phyloP scores from a whole-genome alignment of 371 early-diverging fungal species.

The Mucor mucedo region DNA sequence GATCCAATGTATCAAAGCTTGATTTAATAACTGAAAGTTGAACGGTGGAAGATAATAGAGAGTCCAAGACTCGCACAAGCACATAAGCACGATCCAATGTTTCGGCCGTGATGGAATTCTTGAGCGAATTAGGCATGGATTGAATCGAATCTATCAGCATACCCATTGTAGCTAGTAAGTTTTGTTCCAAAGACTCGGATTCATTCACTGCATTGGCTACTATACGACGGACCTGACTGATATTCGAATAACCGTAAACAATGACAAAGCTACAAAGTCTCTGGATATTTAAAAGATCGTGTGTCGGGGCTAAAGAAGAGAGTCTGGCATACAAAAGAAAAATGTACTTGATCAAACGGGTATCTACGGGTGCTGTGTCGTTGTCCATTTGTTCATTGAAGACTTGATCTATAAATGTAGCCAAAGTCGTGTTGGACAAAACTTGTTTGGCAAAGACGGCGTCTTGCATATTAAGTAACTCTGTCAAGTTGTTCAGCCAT shows the following conservation, averaged over 20 bases:
- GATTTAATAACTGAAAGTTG: background rate
- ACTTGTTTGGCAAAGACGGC: slow-evolving; percentile 13
- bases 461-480: slow-evolving; percentile 27
- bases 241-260: slow-evolving; percentile 50
- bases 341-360: slow-evolving; percentile 10
- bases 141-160: slow-evolving; percentile 43
- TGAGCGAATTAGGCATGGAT: slow-evolving; percentile 36
- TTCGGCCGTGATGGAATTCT: background rate
- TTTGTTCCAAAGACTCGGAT: slow-evolving; percentile 28
- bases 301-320: background rate
- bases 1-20: slow-evolving; percentile 10
- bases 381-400: slow-evolving; percentile 22
- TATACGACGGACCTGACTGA: slow-evolving; percentile 35
- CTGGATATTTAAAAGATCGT: background rate
- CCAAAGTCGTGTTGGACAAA: slow-evolving; percentile 18
- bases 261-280: slow-evolving; percentile 30
- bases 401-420: slow-evolving; percentile 24
- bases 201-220: slow-evolving; percentile 30
- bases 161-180: slow-evolving; percentile 29
- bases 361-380: background rate
- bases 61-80: slow-evolving; percentile 28
- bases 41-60: slow-evolving; percentile 26
- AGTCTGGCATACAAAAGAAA: slow-evolving; percentile 29
- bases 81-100: slow-evolving; percentile 16
- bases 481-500: slow-evolving; percentile 26